A percentile compares a stretch with the other conserved stretches of the same genome.
phyloP scores from a whole-genome alignment of 2,329 filamentous ascomycete species.

The Pseudofabraea citricarpa region DNA sequence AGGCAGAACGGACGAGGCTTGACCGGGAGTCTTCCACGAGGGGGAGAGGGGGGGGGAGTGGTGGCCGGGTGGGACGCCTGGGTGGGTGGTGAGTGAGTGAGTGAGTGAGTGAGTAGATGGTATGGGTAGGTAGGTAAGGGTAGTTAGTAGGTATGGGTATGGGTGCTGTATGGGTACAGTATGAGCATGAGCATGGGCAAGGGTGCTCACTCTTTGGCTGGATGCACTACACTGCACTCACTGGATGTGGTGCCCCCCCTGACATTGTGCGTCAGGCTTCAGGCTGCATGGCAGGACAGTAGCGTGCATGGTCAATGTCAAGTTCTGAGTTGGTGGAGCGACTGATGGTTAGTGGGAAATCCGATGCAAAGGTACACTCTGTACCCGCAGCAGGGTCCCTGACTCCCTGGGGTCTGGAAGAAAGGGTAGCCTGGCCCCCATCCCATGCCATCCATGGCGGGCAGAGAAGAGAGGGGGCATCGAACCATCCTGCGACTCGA shows the following conservation, averaged over 20 bases:
- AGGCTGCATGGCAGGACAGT: constrained; percentile 6
- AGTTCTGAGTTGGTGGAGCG: too few species aligned
- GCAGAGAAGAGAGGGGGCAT: too few species aligned
- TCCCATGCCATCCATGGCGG: too few species aligned
- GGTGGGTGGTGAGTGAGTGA: not conserved
- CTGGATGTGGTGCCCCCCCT: too few species aligned
- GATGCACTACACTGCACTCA: too few species aligned
- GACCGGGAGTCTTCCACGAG: not conserved
- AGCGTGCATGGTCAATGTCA: too few species aligned
- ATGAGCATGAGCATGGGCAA: too few species aligned
- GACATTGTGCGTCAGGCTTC: constrained; percentile 5
- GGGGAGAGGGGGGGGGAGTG: constrained; percentile 1
- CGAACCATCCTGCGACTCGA: too few species aligned
- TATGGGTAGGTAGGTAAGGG: too few species aligned
- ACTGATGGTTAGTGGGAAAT: constrained; percentile 7
- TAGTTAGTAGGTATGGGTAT: too few species aligned
- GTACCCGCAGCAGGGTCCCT: not conserved
- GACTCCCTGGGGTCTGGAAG: not conserved
- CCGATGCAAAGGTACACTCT: constrained; percentile 9
- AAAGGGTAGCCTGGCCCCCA: not conserved
- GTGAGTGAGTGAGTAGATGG: not conserved
- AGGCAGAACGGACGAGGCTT: constrained; percentile 4
- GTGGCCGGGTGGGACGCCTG: not conserved
- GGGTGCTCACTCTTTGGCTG: too few species aligned
- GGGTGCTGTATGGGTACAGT: too few species aligned